Conservation (phyloP, 2,329 filamentous ascomycete genomes). For the Ophiostoma himal-ulmi region DNA sequence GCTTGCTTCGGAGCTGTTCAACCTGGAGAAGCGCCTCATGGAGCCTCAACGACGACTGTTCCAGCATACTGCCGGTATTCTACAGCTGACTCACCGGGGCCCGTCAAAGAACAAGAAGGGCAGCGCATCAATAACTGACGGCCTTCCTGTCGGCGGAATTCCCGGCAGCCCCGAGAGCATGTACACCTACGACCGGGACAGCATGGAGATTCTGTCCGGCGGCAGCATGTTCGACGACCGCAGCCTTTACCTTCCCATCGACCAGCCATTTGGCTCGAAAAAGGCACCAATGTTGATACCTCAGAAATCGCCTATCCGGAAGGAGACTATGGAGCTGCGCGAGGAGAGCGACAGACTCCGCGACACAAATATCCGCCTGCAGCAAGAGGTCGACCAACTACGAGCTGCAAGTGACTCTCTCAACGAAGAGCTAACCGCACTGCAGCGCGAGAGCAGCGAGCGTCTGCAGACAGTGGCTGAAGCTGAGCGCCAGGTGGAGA, state of each 20-base stretch:
- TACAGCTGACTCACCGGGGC: constrained; percentile 81
- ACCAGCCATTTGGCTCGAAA: constrained; percentile 48
- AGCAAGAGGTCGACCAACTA: constrained; percentile 32
- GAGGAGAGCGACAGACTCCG: constrained; percentile 37
- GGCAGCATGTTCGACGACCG: constrained; percentile 69
- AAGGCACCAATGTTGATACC: neutral
- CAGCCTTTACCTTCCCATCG: constrained; percentile 64
- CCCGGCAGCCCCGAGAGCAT: constrained; percentile 73
- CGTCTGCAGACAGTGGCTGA: constrained; percentile 50
- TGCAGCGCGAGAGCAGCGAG: constrained; percentile 35
- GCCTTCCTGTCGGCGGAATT: constrained; percentile 49
- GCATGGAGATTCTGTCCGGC: constrained; percentile 45
- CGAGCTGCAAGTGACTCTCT: constrained; percentile 34
- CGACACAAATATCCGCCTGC: constrained; percentile 26
- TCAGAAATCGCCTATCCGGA: constrained; percentile 26
- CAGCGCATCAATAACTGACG: constrained; percentile 34
- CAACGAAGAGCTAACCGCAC: constrained; percentile 34
- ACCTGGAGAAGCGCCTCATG: constrained; percentile 69
- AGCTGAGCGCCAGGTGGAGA: constrained; percentile 61
- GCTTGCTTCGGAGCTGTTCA: constrained; percentile 71
- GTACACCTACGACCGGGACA: constrained; percentile 60
- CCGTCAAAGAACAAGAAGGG: constrained; percentile 40
- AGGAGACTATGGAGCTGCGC: constrained; percentile 47
- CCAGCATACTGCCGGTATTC: constrained; percentile 84
- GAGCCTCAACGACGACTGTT: constrained; percentile 70